phyloP scores from a whole-genome alignment of 1,139 yeast species.

The Kodamaea derodonti region DNA sequence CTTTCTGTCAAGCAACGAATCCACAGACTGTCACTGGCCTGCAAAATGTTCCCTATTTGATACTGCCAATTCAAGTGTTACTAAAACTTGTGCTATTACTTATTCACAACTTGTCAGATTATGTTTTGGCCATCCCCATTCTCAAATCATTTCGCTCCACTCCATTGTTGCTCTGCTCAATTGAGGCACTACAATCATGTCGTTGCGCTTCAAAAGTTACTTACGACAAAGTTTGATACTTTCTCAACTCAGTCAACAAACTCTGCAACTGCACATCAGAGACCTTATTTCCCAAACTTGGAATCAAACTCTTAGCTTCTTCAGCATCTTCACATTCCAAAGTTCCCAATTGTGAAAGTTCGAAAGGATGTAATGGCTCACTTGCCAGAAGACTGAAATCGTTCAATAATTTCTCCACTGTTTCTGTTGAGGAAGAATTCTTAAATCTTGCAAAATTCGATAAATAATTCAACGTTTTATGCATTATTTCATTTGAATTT shows the following conservation, averaged over 20 bases:
- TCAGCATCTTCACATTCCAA: slow-evolving; percentile 95
- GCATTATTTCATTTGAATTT: slow-evolving; percentile 64
- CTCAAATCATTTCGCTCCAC: too few relatives aligned
- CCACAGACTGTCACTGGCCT: too few relatives aligned
- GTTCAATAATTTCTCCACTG: slow-evolving; percentile 82
- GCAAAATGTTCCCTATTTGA: too few relatives aligned
- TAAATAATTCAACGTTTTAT: slow-evolving; percentile 86
- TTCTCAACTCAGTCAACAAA: slow-evolving; percentile 78
- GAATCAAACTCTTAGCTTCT: slow-evolving; percentile 92
- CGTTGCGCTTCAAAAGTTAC: too few relatives aligned
- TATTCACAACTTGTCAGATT: too few relatives aligned
- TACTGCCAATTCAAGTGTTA: too few relatives aligned
- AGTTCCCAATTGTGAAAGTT: slow-evolving; percentile 90
- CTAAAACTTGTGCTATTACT: too few relatives aligned
- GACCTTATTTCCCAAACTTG: slow-evolving; percentile 77
- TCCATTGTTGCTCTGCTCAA: too few relatives aligned
- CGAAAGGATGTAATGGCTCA: slow-evolving; percentile 85
- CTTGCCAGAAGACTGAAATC: slow-evolving; percentile 57
- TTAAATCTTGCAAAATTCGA: slow-evolving; percentile 85
- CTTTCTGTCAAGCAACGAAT: too few relatives aligned
- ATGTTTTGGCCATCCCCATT: too few relatives aligned
- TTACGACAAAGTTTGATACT: slow-evolving; percentile 47
- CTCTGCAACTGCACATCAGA: slow-evolving; percentile 85
- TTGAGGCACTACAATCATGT: too few relatives aligned
- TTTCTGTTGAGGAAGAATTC: slow-evolving; percentile 88